Evolutionary conservation across 352 stramenopile species (phyloP).

Genomic region (Globisporangium sylvaticum): DNA sequence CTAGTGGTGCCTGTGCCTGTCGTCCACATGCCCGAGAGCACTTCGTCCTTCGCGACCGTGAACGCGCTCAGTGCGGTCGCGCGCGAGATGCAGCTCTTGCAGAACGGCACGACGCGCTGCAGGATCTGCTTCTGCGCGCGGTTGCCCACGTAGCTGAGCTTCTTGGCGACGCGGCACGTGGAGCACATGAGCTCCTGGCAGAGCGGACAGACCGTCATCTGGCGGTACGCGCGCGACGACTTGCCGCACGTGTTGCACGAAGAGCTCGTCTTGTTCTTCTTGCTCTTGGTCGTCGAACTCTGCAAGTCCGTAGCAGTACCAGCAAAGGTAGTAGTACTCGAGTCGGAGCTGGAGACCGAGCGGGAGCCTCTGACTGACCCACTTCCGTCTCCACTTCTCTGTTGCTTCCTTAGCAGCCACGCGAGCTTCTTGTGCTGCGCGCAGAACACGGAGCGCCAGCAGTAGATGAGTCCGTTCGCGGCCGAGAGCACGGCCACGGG

Average conservation of each 20-base stretch:
- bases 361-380: background rate
- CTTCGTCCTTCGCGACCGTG: conserved; percentile 6
- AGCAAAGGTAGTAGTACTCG: background rate
- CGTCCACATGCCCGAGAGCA: conserved; percentile 2
- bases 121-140: conserved; percentile 8
- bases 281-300: background rate
- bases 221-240: background rate
- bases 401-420: background rate
- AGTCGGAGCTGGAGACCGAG: background rate
- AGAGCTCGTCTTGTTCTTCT: background rate
- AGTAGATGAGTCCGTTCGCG: conserved; percentile 15
- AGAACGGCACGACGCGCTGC: background rate
- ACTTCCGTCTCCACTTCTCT: background rate
- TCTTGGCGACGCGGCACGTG: conserved; percentile 11
- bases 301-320: background rate
- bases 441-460: conserved; percentile 28
- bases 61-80: conserved; percentile 1
- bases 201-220: conserved; percentile 3
- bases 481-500: conserved; percentile 28
- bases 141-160: conserved; percentile 9
- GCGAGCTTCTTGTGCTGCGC: conserved; percentile 34
- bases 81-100: conserved; percentile 7
- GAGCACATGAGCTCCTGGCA: conserved; percentile 10
- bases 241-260: conserved; percentile 8
- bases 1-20: background rate